A percentile compares a stretch with the other conserved stretches of the same genome.
These are phyloP conservation scores for Lumnitzera racemosa DNA, from an alignment of 345 rosid genomes.

Conservation along the genomic window DNA sequence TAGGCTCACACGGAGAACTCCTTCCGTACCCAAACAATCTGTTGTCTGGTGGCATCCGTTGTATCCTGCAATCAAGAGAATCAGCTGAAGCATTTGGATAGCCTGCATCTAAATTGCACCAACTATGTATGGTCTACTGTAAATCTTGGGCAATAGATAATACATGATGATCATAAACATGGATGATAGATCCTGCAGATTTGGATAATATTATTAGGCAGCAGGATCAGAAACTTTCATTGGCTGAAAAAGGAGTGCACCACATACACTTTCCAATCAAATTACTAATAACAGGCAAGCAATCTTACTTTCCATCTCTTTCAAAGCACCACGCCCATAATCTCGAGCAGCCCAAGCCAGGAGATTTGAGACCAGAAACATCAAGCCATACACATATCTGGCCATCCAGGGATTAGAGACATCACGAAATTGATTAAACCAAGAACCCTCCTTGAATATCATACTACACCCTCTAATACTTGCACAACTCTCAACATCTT, in stretches of 20 bases:
- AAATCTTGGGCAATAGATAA: too few species aligned
- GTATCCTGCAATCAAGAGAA: constrained; percentile 35
- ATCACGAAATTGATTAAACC: constrained; percentile 74
- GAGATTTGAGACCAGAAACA: constrained; percentile 68
- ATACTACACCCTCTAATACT: too few species aligned
- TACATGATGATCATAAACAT: too few species aligned
- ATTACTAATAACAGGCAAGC: neutral
- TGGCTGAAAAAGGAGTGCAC: too few species aligned
- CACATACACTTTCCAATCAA: too few species aligned
- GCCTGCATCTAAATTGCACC: too few species aligned
- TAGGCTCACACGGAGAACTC: constrained; percentile 91
- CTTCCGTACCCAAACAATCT: constrained; percentile 87
- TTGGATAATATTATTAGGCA: too few species aligned
- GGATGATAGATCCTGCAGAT: too few species aligned
- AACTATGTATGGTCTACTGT: too few species aligned
- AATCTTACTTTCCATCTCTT: constrained; percentile 64
- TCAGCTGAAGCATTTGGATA: too few species aligned
- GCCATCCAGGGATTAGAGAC: constrained; percentile 96
- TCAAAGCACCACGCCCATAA: constrained; percentile 56
- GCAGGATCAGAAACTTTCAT: too few species aligned
- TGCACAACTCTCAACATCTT: too few species aligned
- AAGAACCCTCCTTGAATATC: constrained; percentile 37
- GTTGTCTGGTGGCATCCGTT: constrained; percentile 57
- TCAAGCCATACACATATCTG: constrained; percentile 71
- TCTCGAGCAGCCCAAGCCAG: constrained; percentile 93